Percentiles rank a stretch among this genome's conserved stretches.
Conservation (phyloP, 306 rosid species). For the Gynostemma pentaphyllum region DNA sequence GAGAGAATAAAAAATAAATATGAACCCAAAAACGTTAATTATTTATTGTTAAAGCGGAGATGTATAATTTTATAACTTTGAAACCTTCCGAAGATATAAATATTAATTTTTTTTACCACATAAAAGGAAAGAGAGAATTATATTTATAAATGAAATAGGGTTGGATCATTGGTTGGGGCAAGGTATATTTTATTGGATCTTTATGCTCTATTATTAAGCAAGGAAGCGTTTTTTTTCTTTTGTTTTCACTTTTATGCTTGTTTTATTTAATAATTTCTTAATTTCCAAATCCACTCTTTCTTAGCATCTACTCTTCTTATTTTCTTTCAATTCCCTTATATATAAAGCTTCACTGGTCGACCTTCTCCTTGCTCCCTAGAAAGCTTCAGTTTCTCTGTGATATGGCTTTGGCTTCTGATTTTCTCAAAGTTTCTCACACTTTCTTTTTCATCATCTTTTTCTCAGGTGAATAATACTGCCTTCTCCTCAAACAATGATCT, state of each 20-base stretch:
- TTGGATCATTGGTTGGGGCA: conserved; percentile 4
- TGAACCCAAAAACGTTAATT: too few species aligned
- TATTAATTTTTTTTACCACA: too few species aligned
- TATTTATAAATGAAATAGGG: too few species aligned
- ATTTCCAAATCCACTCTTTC: neutral
- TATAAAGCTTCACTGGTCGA: conserved; percentile 1
- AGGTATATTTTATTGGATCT: conserved; percentile 5
- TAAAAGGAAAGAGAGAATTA: too few species aligned
- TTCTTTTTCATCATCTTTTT: neutral
- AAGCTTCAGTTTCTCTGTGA: too few species aligned
- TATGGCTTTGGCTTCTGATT: neutral
- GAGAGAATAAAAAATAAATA: too few species aligned
- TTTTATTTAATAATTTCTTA: neutral
- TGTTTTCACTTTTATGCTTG: neutral
- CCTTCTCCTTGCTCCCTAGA: neutral
- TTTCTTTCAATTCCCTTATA: neutral
- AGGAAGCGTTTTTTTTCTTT: neutral
- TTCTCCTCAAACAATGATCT: too few species aligned
- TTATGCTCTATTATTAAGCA: conserved; percentile 4
- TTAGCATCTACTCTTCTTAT: neutral
- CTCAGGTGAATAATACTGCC: too few species aligned
- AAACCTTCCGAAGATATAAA: too few species aligned
- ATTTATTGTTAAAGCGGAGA: too few species aligned
- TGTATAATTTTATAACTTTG: too few species aligned
- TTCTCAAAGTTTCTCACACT: neutral